Percentiles rank a stretch among this genome's conserved stretches.
phyloP scores from a whole-genome alignment of 192 early-diverging fungal genomes.

The Chytriomyces hyalinus region DNA sequence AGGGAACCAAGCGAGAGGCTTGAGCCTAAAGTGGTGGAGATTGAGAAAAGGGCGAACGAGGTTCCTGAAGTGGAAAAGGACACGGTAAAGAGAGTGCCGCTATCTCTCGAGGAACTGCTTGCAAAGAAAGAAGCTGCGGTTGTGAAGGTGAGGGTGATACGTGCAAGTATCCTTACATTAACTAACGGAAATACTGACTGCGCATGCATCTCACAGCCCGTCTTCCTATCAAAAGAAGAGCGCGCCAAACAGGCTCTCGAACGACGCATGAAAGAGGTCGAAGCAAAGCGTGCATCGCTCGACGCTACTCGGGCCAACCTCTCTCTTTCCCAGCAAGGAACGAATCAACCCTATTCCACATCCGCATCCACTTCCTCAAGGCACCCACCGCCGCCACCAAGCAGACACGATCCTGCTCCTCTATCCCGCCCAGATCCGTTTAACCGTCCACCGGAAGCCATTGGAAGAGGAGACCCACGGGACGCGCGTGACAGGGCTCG shows the following conservation, averaged over 20 bases:
- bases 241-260: slow-evolving; percentile 86
- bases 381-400: slow-evolving; percentile 17
- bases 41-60: too few relatives aligned
- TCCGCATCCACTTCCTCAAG: background rate
- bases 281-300: slow-evolving; percentile 65
- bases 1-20: too few relatives aligned
- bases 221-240: slow-evolving; percentile 92
- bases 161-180: slow-evolving; percentile 39
- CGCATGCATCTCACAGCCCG: slow-evolving; percentile 48
- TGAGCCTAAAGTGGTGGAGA: too few relatives aligned
- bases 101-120: slow-evolving; percentile 80
- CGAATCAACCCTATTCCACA: background rate
- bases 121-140: slow-evolving; percentile 60
- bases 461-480: slow-evolving; percentile 28
- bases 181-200: background rate
- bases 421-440: slow-evolving; percentile 25
- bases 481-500: slow-evolving; percentile 28
- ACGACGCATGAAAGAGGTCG: slow-evolving; percentile 79
- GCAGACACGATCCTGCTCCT: slow-evolving; percentile 4
- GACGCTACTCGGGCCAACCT: slow-evolving; percentile 60
- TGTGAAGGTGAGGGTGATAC: slow-evolving; percentile 68
- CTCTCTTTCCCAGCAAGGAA: background rate
- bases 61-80: too few relatives aligned
- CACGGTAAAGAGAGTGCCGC: slow-evolving; percentile 50
- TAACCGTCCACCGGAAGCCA: slow-evolving; percentile 19